Conservation (phyloP, 306 rosid species). For the Glycyrrhiza uralensis region DNA sequence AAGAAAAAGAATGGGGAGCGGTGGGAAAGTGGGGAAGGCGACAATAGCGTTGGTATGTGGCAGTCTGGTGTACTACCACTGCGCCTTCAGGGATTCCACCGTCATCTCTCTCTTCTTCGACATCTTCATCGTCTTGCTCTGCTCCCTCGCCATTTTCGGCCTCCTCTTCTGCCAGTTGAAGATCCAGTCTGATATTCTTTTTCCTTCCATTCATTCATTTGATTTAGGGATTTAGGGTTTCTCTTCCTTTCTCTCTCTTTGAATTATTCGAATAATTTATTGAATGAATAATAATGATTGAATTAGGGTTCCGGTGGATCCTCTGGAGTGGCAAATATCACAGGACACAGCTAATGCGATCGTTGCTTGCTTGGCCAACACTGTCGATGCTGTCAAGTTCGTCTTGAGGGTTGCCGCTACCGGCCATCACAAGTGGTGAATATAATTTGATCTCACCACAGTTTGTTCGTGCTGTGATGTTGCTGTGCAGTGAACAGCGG, state of each 20-base stretch:
- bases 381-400: constrained; percentile 87
- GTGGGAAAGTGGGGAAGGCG: constrained; percentile 44
- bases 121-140: constrained; percentile 86
- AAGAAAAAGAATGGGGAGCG: neutral
- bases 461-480: too few relatives aligned
- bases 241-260: neutral
- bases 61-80: constrained; percentile 75
- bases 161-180: constrained; percentile 88
- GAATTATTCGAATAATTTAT: too few relatives aligned
- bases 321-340: constrained; percentile 94
- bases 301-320: constrained; percentile 98
- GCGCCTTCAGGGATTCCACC: constrained; percentile 68
- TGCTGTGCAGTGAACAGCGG: too few relatives aligned
- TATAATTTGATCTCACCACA: too few relatives aligned
- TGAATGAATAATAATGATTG: too few relatives aligned
- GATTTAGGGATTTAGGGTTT: neutral
- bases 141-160: constrained; percentile 95
- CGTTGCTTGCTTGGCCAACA: constrained; percentile 80
- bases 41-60: constrained; percentile 57
- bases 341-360: constrained; percentile 79
- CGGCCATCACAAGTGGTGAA: constrained; percentile 90
- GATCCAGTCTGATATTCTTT: constrained; percentile 18
- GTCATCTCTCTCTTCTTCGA: constrained; percentile 76
- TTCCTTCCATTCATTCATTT: neutral
- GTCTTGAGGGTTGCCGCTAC: constrained; percentile 96